Evolutionary conservation across 2,329 filamentous ascomycete species (phyloP), one percentile per base, ranked within the genome.

Genomic region (Pseudocercospora eumusae): DNA sequence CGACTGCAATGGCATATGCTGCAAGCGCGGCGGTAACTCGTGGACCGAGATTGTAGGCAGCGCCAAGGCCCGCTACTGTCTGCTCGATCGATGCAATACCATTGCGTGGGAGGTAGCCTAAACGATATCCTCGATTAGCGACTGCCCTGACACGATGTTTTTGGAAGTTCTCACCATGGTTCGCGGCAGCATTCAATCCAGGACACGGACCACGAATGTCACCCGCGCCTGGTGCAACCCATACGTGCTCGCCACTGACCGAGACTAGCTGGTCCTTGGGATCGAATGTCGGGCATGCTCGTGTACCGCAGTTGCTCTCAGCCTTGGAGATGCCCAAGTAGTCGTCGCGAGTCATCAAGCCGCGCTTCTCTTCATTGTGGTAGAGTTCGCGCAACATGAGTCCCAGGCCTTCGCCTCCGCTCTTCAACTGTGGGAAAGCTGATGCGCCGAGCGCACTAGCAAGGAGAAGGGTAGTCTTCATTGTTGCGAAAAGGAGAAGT

Each of bases 1-100:
- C 69, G 25, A 73, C 62, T n/a, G 70, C 67, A 36, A 74, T 67
- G 33, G 73, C 72, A 47, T 74, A 75, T 15, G 68, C 69, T 20
- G 74, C 69, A 21, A 76, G 70, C 20, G 70, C 69, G 25, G 69
- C 62, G 10, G 69, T 64, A 25, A 75, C 63, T 23, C 72, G 65
- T 18, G 60, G 60, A 10, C 60, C 60, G 25, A 62, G 23, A 31
- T 62, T 62, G 62, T 67, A 71, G 10, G 62, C 31, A 2, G 64
- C 67, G 5, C 65, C 68, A 13, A 71, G 64, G 33, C 69, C 69
- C n/a, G 63, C 57, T 10, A 71, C 61, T 8, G 69, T 69, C 33
- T 74, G 61, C n/a, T 64, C 60, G 52, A 73, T 69, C n/a, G 68
- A 71, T 2, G 64, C 69, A 8, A 74, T 71, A 55, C 72, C 72